Evolutionary conservation across 306 rosid genomes (phyloP), one percentile per base, ranked within the genome.

Genomic region (Albizia julibrissin): DNA sequence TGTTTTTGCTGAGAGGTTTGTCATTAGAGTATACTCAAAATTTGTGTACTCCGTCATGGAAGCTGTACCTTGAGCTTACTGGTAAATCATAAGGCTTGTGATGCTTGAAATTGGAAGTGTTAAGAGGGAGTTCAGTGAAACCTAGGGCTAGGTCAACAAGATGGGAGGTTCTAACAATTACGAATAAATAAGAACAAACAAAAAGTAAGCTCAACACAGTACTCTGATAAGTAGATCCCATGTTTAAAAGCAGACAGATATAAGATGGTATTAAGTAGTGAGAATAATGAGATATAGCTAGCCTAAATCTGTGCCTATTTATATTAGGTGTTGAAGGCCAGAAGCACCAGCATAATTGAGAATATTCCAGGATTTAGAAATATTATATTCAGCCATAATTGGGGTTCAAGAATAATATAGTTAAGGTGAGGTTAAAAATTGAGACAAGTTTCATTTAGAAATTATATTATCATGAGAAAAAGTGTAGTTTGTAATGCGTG

Each of bases 1-100:
- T 84, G 6, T 37, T 16, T 27, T 4, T 34, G 8, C 47, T 26
- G 27, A 81, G 86, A 75, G 88, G 81, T 44, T 78, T 84, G 72
- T 84, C 88, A 10, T 75, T 79, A 21, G 84, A 71, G 78, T 79
- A 87, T 19, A 82, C 84, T 82, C 86, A 79, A 19, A 64, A 49
- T 43, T 65, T 82, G 72, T 84, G 86, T 56, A 84, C 76, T 70
- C 86, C 89, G 46, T 68, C 0, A 14, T 70, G 39, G 50, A 84
- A 84, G 56, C 84, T 26, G 37, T 84, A 84, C 24, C 84, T 81
- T 68, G 74, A 74, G 14, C 47, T 27, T 56, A 40, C 15, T 2
- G 83, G 86, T 8, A 84, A 31, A 43, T 82, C 34, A 13, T 81
- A 87, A 64, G 88, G 88, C 66, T 19, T 79, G 49, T 87, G 76